A percentile compares a stretch with the other conserved stretches of the same genome.
Conservation (phyloP, 73 alveolate species). For the Paramecium sonneborni region DNA sequence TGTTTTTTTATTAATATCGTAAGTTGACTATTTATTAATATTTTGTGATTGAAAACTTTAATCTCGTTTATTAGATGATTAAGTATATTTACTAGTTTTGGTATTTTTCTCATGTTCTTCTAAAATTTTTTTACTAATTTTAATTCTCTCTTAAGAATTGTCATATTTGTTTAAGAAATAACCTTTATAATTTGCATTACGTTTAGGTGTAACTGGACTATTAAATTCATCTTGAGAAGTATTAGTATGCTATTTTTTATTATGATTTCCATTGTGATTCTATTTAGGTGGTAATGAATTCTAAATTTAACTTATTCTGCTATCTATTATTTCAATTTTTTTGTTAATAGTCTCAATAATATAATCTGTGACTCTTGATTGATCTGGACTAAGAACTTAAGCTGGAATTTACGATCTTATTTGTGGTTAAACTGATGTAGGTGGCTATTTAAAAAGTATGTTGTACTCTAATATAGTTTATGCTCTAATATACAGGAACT, state of each 20-base stretch:
- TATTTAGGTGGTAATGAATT: background rate
- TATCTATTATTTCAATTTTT: constrained; percentile 44
- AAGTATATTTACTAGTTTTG: background rate
- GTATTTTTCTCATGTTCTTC: constrained; percentile 6
- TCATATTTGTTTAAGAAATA: background rate
- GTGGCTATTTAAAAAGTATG: background rate
- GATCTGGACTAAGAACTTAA: background rate
- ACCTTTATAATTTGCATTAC: background rate
- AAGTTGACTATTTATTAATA: background rate
- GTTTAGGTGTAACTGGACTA: background rate
- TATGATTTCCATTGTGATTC: background rate
- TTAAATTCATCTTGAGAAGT: background rate
- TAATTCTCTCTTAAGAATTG: background rate
- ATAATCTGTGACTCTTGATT: background rate
- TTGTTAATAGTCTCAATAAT: background rate
- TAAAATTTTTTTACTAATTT: background rate
- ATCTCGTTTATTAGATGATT: background rate
- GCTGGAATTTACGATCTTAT: background rate
- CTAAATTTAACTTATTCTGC: background rate
- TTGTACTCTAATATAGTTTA: background rate
- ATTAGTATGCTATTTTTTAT: background rate
- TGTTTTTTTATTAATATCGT: constrained; percentile 6
- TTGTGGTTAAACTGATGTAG: background rate
- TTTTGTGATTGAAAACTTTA: background rate
- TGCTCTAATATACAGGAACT: background rate